Base-by-base conservation (phyloP, 2,329 filamentous ascomycete genomes). In the Arthrobotrys musiformis region DNA sequence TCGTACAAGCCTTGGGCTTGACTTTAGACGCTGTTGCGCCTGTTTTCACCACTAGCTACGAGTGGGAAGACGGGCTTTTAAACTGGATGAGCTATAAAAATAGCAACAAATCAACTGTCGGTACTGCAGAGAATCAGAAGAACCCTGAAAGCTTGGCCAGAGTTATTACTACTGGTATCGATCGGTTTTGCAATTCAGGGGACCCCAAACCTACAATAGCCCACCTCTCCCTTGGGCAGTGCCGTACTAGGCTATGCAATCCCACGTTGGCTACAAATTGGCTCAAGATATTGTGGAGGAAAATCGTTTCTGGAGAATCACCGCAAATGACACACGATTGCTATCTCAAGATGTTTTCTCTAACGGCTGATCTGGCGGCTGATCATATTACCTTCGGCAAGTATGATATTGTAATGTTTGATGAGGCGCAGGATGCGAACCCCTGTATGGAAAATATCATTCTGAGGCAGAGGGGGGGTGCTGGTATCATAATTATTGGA, bases 391-490 rank as follows among this genome's bases (percentile, higher is more conserved):
- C 78, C 6, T 81, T 81, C 54, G 70, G 69, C 6, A 70, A 73
- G 19, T 80, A 79, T 26, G 74, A 79, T 35, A 64, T 76, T 11
- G 78, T 81, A 22, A 75, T 81, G 64, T 79, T 81, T 35, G 79
- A 81, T 46, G 80, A 81, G 46, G 80, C 80, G 8, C 79, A 81
- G 56, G 79, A 80, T 35, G 77, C 78, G 0, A 79, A 72, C 46
- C 76, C 78, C 9, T 78, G 79, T 24, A 79, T 80, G 76, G 68
- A 76, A 11, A 68, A 69, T 15, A 72, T 81, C 9, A 79, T 81
- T 30, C 48, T 80, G 9, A 75, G 79, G 0, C 79, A 81, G 26
- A 74, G 72, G n/a, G 73, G 63, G 7, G 75, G 67, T 26, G 52
- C 48, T 8, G 77, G 72, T 7, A 63, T 80, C 15, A 76, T 81